A percentile compares a stretch with the other conserved stretches of the same genome.
Conservation (phyloP, 129 eudicot species). For the Flaveria trinervia region DNA sequence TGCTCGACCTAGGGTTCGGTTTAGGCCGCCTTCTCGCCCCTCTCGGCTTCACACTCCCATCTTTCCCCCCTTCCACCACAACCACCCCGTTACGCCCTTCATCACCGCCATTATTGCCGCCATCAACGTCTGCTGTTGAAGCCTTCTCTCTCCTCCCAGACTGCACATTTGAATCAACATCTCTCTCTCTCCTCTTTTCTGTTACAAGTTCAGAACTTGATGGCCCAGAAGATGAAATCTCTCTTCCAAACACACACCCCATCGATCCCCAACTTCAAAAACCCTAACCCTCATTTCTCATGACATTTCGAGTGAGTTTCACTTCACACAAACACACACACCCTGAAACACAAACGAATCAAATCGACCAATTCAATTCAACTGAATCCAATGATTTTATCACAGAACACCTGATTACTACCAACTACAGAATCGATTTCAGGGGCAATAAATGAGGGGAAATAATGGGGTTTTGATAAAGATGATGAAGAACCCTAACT, state of each 20-base stretch:
- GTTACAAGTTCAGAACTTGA: constrained; percentile 58
- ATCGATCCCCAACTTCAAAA: constrained; percentile 46
- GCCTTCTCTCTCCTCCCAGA: constrained; percentile 69
- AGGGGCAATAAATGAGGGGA: constrained; percentile 26
- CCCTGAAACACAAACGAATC: constrained; percentile 7
- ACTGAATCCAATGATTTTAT: constrained; percentile 9
- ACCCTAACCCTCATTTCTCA: constrained; percentile 80
- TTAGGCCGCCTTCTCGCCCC: constrained; percentile 48
- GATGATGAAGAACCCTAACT: constrained; percentile 34
- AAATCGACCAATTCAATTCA: not conserved
- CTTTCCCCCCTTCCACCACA: constrained; percentile 32
- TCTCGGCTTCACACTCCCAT: constrained; percentile 35
- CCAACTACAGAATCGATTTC: constrained; percentile 23
- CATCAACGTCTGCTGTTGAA: constrained; percentile 33
- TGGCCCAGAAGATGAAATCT: constrained; percentile 65
- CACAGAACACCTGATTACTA: not conserved
- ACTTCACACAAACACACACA: constrained; percentile 33
- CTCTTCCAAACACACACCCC: constrained; percentile 96
- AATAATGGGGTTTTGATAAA: constrained; percentile 31
- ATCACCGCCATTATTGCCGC: constrained; percentile 21
- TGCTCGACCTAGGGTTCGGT: constrained; percentile 63
- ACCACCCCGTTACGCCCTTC: constrained; percentile 41
- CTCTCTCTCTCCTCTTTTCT: constrained; percentile 46
- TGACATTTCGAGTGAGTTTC: constrained; percentile 38
- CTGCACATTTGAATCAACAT: constrained; percentile 41